Evolutionary conservation across 2,329 filamentous ascomycete genomes (phyloP).

Genomic region (Colletotrichum melonis): DNA sequence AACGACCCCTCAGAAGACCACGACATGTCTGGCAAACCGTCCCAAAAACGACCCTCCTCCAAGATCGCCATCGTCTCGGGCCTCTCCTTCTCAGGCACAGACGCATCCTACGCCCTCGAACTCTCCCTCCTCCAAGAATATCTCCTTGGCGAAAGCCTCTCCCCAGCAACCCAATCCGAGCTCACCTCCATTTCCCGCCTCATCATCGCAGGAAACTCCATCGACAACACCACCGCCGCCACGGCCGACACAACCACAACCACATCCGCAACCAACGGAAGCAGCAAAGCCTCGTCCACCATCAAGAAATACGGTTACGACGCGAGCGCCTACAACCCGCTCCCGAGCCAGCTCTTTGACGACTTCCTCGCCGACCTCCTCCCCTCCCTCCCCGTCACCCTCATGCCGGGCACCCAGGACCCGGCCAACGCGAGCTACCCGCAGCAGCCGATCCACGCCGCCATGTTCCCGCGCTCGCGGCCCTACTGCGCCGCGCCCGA

Average conservation of each 20-base stretch:
- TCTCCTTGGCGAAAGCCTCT: slow-evolving; percentile 83
- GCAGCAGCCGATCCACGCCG: slow-evolving; percentile 91
- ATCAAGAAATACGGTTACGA: slow-evolving; percentile 96
- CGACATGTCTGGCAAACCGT: slow-evolving; percentile 66
- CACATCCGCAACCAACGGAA: slow-evolving; percentile 55
- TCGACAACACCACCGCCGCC: slow-evolving; percentile 74
- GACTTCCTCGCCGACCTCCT: slow-evolving; percentile 83
- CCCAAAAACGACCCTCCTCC: slow-evolving; percentile 40
- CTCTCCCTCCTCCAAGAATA: slow-evolving; percentile 87
- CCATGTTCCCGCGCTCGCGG: slow-evolving; percentile 85
- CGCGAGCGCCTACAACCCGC: slow-evolving; percentile 85
- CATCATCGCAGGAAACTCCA: slow-evolving; percentile 92
- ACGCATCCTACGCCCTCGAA: slow-evolving; percentile 77
- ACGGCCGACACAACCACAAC: slow-evolving; percentile 51
- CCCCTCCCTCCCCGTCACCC: slow-evolving; percentile 86
- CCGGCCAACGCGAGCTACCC: slow-evolving; percentile 91
- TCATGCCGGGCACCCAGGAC: slow-evolving; percentile 86
- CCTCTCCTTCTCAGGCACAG: slow-evolving; percentile 81
- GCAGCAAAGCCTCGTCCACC: neutral
- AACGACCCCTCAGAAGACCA: slow-evolving; percentile 59
- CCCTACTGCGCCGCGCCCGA: slow-evolving; percentile 73
- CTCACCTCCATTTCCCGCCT: slow-evolving; percentile 81
- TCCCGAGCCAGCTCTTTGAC: slow-evolving; percentile 87
- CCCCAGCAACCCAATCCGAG: slow-evolving; percentile 67
- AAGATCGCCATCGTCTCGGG: slow-evolving; percentile 90